Percentiles rank a stretch among this genome's conserved stretches.
Evolutionary conservation across 768 basidiomycete genomes (phyloP).

Genomic region (Leccinellum luteum): DNA sequence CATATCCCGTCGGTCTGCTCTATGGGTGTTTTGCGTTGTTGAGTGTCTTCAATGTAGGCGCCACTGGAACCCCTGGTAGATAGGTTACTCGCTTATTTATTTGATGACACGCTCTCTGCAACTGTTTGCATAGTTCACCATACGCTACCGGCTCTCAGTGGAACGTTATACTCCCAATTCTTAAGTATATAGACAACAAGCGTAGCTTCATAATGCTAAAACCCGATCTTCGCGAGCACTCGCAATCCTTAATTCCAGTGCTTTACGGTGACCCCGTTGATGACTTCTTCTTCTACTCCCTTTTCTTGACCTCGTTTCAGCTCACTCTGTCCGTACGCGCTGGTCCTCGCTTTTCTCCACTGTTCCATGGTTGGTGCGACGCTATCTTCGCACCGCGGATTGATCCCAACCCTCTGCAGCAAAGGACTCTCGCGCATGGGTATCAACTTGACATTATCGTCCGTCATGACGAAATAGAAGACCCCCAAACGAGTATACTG

Average conservation of each 20-base stretch:
- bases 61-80: slow-evolving; percentile 30
- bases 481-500: too few relatives aligned
- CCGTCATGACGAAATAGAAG: background rate
- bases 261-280: background rate
- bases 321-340: background rate
- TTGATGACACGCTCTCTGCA: slow-evolving; percentile 1
- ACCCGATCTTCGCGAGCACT: background rate
- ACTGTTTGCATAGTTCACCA: background rate
- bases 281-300: background rate
- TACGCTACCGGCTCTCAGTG: background rate
- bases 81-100: slow-evolving; percentile 19
- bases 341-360: background rate
- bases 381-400: background rate
- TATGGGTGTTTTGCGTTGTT: slow-evolving; percentile 94
- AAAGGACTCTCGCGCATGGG: background rate
- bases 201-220: background rate
- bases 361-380: background rate
- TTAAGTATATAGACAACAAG: background rate
- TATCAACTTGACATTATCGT: background rate
- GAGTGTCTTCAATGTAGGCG: slow-evolving; percentile 78
- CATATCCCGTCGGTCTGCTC: slow-evolving; percentile 91
- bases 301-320: background rate
- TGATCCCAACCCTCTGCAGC: background rate
- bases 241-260: background rate
- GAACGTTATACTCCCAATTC: background rate